These are phyloP conservation scores for Yamagishiella unicocca DNA, from an alignment of 139 green algal species.

Conservation along the genomic window DNA sequence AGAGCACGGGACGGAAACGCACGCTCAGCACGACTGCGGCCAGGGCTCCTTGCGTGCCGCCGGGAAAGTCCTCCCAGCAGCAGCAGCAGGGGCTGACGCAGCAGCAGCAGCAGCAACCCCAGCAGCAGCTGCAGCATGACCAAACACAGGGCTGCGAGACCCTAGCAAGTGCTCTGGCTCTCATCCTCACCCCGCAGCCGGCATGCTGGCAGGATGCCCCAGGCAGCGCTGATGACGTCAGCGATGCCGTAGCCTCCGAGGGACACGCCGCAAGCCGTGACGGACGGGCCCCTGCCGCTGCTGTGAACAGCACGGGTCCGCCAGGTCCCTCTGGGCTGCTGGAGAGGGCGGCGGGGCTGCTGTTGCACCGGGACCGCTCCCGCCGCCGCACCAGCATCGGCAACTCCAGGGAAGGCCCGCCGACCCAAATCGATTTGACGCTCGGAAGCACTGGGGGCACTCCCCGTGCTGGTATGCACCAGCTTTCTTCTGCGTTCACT, in stretches of 20 bases:
- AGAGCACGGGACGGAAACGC: too few species aligned
- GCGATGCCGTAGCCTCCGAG: not conserved
- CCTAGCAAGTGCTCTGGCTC: not conserved
- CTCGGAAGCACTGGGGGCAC: too few species aligned
- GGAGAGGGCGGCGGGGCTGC: not conserved
- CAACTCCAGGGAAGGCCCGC: too few species aligned
- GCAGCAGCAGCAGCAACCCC: not conserved
- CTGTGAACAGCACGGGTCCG: not conserved
- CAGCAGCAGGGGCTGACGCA: not conserved
- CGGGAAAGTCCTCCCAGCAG: too few species aligned
- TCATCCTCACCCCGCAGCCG: constrained; percentile 16
- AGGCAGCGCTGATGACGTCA: not conserved
- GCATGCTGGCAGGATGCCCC: not conserved
- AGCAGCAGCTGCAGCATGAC: not conserved
- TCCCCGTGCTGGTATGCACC: too few species aligned
- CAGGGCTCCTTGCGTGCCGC: too few species aligned
- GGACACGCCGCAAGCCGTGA: not conserved
- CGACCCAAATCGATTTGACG: too few species aligned
- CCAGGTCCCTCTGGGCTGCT: not conserved
- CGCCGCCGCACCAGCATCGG: not conserved
- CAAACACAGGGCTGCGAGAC: not conserved
- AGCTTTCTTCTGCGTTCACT: too few species aligned
- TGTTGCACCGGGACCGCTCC: not conserved
- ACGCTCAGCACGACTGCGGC: too few species aligned
- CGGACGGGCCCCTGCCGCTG: not conserved